Evolutionary conservation across 345 rosid species (phyloP), one percentile per base, ranked within the genome.

Genomic region (Boechera retrofracta): DNA sequence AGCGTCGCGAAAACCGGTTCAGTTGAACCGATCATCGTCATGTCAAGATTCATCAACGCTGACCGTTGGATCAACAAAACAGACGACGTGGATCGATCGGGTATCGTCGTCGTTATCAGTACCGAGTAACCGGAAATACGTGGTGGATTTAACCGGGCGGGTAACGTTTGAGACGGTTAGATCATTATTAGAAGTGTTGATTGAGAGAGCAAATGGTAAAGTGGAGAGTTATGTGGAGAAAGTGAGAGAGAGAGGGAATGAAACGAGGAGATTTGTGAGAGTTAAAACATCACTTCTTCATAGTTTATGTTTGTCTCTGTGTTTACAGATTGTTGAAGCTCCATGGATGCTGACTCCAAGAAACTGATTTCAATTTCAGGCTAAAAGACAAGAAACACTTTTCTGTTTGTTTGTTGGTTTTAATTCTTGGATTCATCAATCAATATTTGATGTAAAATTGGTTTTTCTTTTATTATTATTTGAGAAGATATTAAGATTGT

Each of bases 161-260:
- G 80, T 89, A 28, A 84, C 93, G 63, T 89, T 85, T 48, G 93
- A 92, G 79, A 85, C 89, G 29, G 92, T 90, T 28, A 83, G 88
- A 79, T 87, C 93, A 45, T 76, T 89, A 71, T 82, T 92, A 51
- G 90, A 88, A 60, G 79, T 88, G 51, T 52, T 83, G 74, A 56
- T 85, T 52, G 95, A 88, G 79, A 92, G 73, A 64, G 31, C 85
- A 8, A 62, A 65, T 61, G 82, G 80, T 74, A 87, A 83, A 36
- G 72, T 86, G 59, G 74, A 64, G 53, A 86, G 67, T 42, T 81
- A 85, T 57, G 87, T 77, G 18, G 78, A 76, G 32, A 71, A 74
- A 72, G 87, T 85, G 5, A 66, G 80, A 12, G 88, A 83, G 31
- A 67, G 74, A 79, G 85, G 93, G 6, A 51, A 72, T 0, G 87